Conservation (phyloP, 306 rosid genomes). For the Gillenia trifoliata region DNA sequence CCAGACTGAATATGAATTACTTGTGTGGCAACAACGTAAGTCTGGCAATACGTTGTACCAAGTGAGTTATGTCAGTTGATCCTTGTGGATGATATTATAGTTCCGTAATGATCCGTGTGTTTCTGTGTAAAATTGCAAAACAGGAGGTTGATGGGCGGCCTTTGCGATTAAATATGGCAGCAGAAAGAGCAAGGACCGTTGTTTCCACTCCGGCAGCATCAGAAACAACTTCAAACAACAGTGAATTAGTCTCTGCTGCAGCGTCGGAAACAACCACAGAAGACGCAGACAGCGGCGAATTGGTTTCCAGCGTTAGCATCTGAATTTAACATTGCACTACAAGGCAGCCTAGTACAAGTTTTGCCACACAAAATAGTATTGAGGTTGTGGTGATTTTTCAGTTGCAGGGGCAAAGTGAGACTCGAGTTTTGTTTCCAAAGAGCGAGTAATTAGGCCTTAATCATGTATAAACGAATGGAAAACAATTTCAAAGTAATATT, state of each 20-base stretch:
- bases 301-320: conserved; percentile 53
- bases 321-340: conserved; percentile 22
- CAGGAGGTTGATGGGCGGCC: conserved; percentile 84
- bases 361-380: neutral
- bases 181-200: conserved; percentile 25
- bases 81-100: neutral
- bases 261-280: conserved; percentile 14
- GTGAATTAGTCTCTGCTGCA: conserved; percentile 45
- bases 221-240: conserved; percentile 32
- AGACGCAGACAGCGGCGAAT: conserved; percentile 33
- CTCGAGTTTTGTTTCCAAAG: neutral
- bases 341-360: neutral
- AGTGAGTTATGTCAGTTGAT: neutral
- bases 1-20: neutral
- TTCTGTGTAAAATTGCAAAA: conserved; percentile 5
- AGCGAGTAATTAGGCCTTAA: neutral
- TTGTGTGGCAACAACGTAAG: neutral
- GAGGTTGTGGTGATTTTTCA: neutral
- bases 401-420: neutral
- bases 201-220: conserved; percentile 28
- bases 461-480: neutral
- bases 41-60: neutral
- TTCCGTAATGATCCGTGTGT: neutral
- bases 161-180: conserved; percentile 61
- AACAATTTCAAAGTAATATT: neutral